These are phyloP conservation scores for Monosporozyma unispora DNA, from an alignment of 805 yeast species.

Conservation along the genomic window DNA sequence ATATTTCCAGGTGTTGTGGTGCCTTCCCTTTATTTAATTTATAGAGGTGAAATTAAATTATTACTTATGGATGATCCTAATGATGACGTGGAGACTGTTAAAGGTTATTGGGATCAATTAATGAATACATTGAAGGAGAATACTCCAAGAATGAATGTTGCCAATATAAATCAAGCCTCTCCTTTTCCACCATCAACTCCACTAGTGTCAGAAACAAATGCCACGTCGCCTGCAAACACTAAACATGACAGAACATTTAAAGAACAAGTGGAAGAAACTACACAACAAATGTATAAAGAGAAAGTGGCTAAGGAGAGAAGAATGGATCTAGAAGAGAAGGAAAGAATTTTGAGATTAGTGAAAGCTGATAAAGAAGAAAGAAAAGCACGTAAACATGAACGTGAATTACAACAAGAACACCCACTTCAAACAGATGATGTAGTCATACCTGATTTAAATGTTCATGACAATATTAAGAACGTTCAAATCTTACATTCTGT, in stretches of 20 bases:
- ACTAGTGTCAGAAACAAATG: background rate
- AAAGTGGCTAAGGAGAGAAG: constrained; percentile 20
- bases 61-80: constrained; percentile 31
- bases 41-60: constrained; percentile 39
- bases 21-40: constrained; percentile 53
- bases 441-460: constrained; percentile 9
- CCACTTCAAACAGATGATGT: background rate
- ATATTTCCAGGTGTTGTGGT: constrained; percentile 43
- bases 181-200: background rate
- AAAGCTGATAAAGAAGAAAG: constrained; percentile 16
- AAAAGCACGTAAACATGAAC: constrained; percentile 4
- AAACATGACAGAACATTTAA: constrained; percentile 10
- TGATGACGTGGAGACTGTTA: background rate
- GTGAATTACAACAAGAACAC: background rate
- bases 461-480: constrained; percentile 20
- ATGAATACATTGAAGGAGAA: constrained; percentile 18
- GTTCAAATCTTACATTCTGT: constrained; percentile 15
- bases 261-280: constrained; percentile 20
- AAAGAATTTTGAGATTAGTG: constrained; percentile 45
- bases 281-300: constrained; percentile 26
- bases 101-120: constrained; percentile 5
- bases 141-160: constrained; percentile 1
- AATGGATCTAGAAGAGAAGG: constrained; percentile 41
- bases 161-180: background rate
- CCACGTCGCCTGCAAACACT: background rate